phyloP scores from a whole-genome alignment of 805 yeast species.

The Starmerella floris region DNA sequence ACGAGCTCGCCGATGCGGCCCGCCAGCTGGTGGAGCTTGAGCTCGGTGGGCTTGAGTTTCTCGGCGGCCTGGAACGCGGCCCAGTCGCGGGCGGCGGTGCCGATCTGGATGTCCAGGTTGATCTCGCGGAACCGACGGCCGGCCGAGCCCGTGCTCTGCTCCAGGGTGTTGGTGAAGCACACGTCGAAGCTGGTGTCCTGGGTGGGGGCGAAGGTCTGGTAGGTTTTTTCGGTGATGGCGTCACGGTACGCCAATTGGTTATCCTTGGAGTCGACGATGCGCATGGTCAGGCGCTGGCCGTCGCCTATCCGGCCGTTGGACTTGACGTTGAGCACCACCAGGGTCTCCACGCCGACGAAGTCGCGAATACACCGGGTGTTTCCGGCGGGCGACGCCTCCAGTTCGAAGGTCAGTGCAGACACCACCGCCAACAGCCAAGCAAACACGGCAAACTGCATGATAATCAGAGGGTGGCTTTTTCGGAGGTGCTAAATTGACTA shows the following conservation, averaged over 20 bases:
- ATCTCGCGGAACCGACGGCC: conserved; percentile 49
- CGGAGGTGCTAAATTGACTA: neutral
- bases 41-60: conserved; percentile 83
- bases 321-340: conserved; percentile 72
- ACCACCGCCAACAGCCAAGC: conserved; percentile 14
- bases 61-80: conserved; percentile 85
- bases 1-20: conserved; percentile 74
- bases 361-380: conserved; percentile 79
- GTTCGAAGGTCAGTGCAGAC: conserved; percentile 25
- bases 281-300: conserved; percentile 66
- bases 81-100: conserved; percentile 97
- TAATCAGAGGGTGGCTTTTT: neutral
- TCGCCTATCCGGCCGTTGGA: conserved; percentile 69
- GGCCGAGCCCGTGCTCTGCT: conserved; percentile 26
- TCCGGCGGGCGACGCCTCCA: conserved; percentile 25
- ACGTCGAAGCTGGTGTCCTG: conserved; percentile 76
- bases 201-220: conserved; percentile 76
- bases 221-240: conserved; percentile 58
- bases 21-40: conserved; percentile 74
- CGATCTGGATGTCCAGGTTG: conserved; percentile 86
- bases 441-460: conserved; percentile 6
- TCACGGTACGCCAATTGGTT: conserved; percentile 70
- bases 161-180: conserved; percentile 62
- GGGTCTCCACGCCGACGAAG: conserved; percentile 68
- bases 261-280: conserved; percentile 57